These are phyloP conservation scores for Coniochaeta ligniaria DNA, from an alignment of 2,329 filamentous ascomycete genomes.

Conservation along the genomic window DNA sequence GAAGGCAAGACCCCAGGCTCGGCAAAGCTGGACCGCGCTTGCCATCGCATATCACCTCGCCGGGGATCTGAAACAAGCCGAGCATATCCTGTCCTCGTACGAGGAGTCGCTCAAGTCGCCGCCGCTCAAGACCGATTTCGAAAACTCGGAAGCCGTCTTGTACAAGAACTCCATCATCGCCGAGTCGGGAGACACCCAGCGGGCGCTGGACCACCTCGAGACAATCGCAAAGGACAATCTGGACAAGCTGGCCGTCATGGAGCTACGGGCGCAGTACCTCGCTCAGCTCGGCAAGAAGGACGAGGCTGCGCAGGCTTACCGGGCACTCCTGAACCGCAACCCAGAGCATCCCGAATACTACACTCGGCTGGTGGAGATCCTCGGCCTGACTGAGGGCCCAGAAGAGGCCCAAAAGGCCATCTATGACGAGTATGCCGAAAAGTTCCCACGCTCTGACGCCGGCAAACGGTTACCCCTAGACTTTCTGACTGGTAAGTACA, in stretches of 20 bases:
- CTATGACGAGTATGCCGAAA: constrained; percentile 75
- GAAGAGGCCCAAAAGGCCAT: constrained; percentile 55
- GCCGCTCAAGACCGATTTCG: constrained; percentile 71
- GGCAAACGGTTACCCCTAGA: constrained; percentile 81
- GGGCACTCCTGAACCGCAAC: constrained; percentile 76
- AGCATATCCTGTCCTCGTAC: constrained; percentile 85
- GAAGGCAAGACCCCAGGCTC: constrained; percentile 68
- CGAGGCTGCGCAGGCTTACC: constrained; percentile 77
- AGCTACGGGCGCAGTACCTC: constrained; percentile 79
- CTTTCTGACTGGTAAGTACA: constrained; percentile 63
- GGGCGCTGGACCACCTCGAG: constrained; percentile 82
- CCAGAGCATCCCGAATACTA: constrained; percentile 85
- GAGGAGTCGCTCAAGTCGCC: constrained; percentile 85
- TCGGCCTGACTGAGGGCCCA: constrained; percentile 54
- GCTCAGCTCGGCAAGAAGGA: constrained; percentile 67
- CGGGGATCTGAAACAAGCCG: constrained; percentile 79
- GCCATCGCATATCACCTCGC: constrained; percentile 87
- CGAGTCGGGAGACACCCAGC: constrained; percentile 75
- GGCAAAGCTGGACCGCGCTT: constrained; percentile 97
- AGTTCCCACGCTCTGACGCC: constrained; percentile 77
- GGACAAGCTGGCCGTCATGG: constrained; percentile 79
- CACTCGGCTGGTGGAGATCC: constrained; percentile 61
- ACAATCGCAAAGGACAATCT: constrained; percentile 68
- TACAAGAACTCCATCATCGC: constrained; percentile 96
- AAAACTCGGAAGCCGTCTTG: constrained; percentile 87